Conservation (phyloP, 2,329 filamentous ascomycete genomes). For the Allantophomopsis cytisporea region DNA sequence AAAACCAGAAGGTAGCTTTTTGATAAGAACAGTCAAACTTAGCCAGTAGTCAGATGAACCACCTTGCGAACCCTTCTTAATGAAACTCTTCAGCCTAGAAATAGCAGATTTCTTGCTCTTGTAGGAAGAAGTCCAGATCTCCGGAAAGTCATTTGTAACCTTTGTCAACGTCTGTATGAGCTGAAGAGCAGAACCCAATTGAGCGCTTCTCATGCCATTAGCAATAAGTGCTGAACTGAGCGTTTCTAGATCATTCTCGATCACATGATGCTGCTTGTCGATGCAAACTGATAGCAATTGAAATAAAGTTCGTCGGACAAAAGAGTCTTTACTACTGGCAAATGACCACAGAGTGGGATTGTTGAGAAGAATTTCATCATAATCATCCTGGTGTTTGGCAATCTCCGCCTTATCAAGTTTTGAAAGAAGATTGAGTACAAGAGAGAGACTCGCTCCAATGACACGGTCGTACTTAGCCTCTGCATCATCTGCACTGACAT, state of each 20-base stretch:
- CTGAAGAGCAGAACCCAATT: slow-evolving; percentile 61
- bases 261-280: slow-evolving; percentile 27
- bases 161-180: slow-evolving; percentile 53
- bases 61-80: slow-evolving; percentile 77
- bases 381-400: slow-evolving; percentile 42
- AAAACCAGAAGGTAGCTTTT: slow-evolving; percentile 35
- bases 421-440: slow-evolving; percentile 38
- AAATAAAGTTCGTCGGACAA: slow-evolving; percentile 35
- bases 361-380: slow-evolving; percentile 53
- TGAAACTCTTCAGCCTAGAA: slow-evolving; percentile 51
- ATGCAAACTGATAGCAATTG: slow-evolving; percentile 36
- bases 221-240: slow-evolving; percentile 49
- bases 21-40: slow-evolving; percentile 47
- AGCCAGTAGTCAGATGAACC: slow-evolving; percentile 62
- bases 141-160: slow-evolving; percentile 50
- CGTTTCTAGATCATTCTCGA: slow-evolving; percentile 34
- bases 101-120: slow-evolving; percentile 38
- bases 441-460: slow-evolving; percentile 36
- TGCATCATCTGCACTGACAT: slow-evolving; percentile 71
- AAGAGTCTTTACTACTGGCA: slow-evolving; percentile 45
- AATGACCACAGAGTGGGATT: slow-evolving; percentile 50
- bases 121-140: slow-evolving; percentile 57
- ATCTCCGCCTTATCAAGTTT: slow-evolving; percentile 36
- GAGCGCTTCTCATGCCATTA: slow-evolving; percentile 59
- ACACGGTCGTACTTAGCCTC: slow-evolving; percentile 78